Conservation (phyloP, 2,329 filamentous ascomycete species). For the Beauveria australis region DNA sequence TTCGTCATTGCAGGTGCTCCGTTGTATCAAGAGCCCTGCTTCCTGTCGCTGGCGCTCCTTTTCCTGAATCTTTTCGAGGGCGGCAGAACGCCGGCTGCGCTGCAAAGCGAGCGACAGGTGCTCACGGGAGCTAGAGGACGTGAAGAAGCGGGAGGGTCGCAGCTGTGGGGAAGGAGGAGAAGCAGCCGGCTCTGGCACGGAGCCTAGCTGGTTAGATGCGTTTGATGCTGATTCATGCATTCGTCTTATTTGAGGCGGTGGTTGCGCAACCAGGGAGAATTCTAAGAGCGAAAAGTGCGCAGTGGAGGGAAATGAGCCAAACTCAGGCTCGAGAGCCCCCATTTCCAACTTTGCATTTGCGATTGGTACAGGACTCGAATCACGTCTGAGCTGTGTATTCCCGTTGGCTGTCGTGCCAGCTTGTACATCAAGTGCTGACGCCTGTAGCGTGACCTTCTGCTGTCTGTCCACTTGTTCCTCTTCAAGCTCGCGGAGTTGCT, state of each 20-base stretch:
- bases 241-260: neutral
- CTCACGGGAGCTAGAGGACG: constrained; percentile 28
- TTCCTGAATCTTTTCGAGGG: constrained; percentile 21
- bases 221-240: neutral
- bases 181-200: neutral
- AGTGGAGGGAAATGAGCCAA: constrained; percentile 5
- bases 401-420: too few relatives aligned
- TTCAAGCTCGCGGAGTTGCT: constrained; percentile 46
- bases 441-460: too few relatives aligned
- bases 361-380: neutral
- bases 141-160: constrained; percentile 25
- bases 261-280: neutral
- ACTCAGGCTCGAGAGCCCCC: neutral
- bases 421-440: neutral
- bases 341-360: neutral
- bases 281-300: neutral
- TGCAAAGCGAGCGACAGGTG: constrained; percentile 26
- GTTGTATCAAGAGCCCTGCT: constrained; percentile 6
- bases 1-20: neutral
- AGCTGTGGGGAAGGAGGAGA: neutral
- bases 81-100: constrained; percentile 27
- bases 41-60: constrained; percentile 19
- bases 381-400: neutral
- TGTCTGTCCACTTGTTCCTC: constrained; percentile 19
- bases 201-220: neutral